Evolutionary conservation across 768 basidiomycete species (phyloP), one percentile per base, ranked within the genome.

Genomic region (Stropharia rugosoannulata): DNA sequence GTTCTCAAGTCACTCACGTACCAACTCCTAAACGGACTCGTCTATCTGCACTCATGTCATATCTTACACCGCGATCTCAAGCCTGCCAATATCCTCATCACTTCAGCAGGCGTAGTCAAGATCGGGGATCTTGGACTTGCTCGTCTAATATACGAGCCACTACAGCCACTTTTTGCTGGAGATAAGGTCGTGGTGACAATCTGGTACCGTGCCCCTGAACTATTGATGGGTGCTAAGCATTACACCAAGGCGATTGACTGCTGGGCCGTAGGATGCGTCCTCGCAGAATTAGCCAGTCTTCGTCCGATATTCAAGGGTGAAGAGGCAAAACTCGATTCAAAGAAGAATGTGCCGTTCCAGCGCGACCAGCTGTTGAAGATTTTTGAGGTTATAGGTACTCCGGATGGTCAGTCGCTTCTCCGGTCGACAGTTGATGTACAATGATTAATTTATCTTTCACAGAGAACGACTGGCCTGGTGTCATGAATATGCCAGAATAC

Each of bases 171-270:
- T 2, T 94, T 92, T 67, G 86, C 86, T 0, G 95, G 95, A 13
- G 97, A 99, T 73, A 98, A 98, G 65, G 95, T 99, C 25, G 97
- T 98, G 36, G 97, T 99, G 11, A 99, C 97, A 0, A 98, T 99
- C 66, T 98, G 97, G 97, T 99, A 99, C 68, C 90, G 97, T 50
- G 93, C 94, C 6, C 97, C 97, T 0, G 97, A 99, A 67, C 83
- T 99, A 2, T 80, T 99, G 9, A 81, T 99, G 74, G 96, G 97
- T 25, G 94, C 96, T 0, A 93, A 95, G 59, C 97, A 99, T 71
- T 99, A 99, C 70, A 96, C 97, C 61, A 94, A 93, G 62, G 91
- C 95, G 4, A 87, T 98, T 39, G 95, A 99, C 67, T 86, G 93
- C 51, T 99, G 97, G 97, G 95, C 97, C 22, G 87, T 98, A 5